Base-by-base conservation (phyloP, 768 basidiomycete genomes). In the Hortiboletus flavorubellus region DNA sequence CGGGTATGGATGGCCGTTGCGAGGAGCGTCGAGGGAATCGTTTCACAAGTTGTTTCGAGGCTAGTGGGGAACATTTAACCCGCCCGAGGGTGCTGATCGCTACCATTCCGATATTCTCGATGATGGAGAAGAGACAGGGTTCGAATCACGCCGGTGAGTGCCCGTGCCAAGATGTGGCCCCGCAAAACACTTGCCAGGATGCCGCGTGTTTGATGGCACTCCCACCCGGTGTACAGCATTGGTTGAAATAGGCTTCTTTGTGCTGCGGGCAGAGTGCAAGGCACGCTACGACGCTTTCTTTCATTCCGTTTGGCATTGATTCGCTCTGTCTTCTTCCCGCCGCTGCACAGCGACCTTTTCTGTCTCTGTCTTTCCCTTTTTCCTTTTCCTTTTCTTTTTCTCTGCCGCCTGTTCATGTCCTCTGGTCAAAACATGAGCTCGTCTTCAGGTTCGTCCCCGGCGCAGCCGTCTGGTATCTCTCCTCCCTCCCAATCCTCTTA, bases 381-480 rank as follows among this genome's bases (percentile, higher is more conserved):
- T n/a, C n/a, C n/a, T n/a, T 43, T 51, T 33, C 8, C 29, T 48
- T 10, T 39, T 31, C 40, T 49, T 55, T 16, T 37, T 23, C 31
- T 35, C 40, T 46, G 44, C 15, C 43, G 34, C 18, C 12, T 21
- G 41, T 53, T 49, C 56, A 65, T 68, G 63, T 66, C 66, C 49
- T 18, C 60, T 26, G 26, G 26, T 0, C 26, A 26, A 26, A 26
- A 2, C 4, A 2, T 23, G 43, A 45, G 31, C 49, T 12, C 55
- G 12, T 5, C 48, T 9, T 3, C 44, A 4, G 7, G 51, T 23
- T 41, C 43, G 18, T 51, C 61, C 33, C 12, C 34, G 45, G 11
- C 40, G 23, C 43, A 29, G 54, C 3, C 49, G 10, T 41, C 59
- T 51, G 68, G 64, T 68, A 64, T 45, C 53, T 59, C 59, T 37